A percentile compares a stretch with the other conserved stretches of the same genome.
phyloP scores from a whole-genome alignment of 371 early-diverging fungal genomes.

The Apophysomyces variabilis region DNA sequence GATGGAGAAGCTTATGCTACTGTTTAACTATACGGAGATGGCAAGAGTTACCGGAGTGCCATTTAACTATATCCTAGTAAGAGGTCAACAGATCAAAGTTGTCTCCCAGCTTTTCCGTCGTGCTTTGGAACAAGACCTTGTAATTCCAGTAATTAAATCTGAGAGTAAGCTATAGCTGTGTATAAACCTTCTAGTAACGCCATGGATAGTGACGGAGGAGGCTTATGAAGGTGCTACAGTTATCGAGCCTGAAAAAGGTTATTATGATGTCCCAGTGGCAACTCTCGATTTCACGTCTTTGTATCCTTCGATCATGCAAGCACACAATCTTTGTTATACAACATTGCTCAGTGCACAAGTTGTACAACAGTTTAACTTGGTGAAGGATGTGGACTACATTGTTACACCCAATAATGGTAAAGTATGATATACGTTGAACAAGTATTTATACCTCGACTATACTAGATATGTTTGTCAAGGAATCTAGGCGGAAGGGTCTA shows the following conservation, averaged over 20 bases:
- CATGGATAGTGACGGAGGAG: slow-evolving; percentile 70
- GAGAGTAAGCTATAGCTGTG: slow-evolving; percentile 54
- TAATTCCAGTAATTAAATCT: slow-evolving; percentile 91
- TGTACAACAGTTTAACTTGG: slow-evolving; percentile 68
- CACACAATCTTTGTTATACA: slow-evolving; percentile 99
- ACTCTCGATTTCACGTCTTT: slow-evolving; percentile 99
- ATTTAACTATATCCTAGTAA: slow-evolving; percentile 93
- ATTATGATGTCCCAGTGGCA: slow-evolving; percentile 96
- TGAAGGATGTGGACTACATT: slow-evolving; percentile 83
- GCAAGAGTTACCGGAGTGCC: slow-evolving; percentile 98
- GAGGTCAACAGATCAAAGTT: slow-evolving; percentile 99
- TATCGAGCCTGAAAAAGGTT: slow-evolving; percentile 98
- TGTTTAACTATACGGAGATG: slow-evolving; percentile 99
- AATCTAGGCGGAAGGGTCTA: slow-evolving; percentile 82
- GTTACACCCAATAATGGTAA: slow-evolving; percentile 87
- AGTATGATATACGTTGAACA: not conserved
- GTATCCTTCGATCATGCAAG: slow-evolving; percentile 99
- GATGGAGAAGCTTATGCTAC: slow-evolving; percentile 96
- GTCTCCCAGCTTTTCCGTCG: slow-evolving; percentile 96
- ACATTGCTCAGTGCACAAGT: slow-evolving; percentile 76
- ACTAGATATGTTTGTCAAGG: slow-evolving; percentile 85
- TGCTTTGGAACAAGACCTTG: slow-evolving; percentile 81
- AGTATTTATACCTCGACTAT: too few species aligned
- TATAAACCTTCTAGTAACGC: not conserved
- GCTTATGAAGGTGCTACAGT: slow-evolving; percentile 99